These are phyloP conservation scores for Caryopteris hybrid DNA, from an alignment of 305 asterid genomes.

Conservation along the genomic window DNA sequence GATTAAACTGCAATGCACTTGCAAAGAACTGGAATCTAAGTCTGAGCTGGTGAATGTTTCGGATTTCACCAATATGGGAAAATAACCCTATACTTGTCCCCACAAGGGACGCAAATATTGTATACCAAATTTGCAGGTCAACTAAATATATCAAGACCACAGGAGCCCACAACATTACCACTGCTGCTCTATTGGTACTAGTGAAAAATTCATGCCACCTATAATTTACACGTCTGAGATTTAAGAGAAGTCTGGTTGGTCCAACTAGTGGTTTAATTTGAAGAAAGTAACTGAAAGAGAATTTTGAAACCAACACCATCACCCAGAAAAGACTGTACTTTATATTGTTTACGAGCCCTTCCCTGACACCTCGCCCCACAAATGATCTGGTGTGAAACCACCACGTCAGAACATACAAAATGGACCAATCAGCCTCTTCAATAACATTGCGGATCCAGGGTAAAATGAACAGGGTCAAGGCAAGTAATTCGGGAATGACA, in stretches of 20 bases:
- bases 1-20: slow-evolving; percentile 92
- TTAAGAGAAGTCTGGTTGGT: slow-evolving; percentile 69
- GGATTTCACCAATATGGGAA: slow-evolving; percentile 90
- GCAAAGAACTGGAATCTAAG: slow-evolving; percentile 94
- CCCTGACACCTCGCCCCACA: slow-evolving; percentile 91
- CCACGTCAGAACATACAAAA: slow-evolving; percentile 64
- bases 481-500: slow-evolving; percentile 73
- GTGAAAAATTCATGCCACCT: slow-evolving; percentile 87
- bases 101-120: slow-evolving; percentile 55
- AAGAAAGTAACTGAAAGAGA: slow-evolving; percentile 72
- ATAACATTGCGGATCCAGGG: slow-evolving; percentile 83
- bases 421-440: slow-evolving; percentile 64
- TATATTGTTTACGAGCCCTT: slow-evolving; percentile 75
- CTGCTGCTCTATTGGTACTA: slow-evolving; percentile 71
- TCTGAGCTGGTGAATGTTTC: slow-evolving; percentile 72
- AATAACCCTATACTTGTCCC: slow-evolving; percentile 71
- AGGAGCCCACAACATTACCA: slow-evolving; percentile 83
- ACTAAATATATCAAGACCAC: slow-evolving; percentile 76
- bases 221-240: slow-evolving; percentile 34
- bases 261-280: slow-evolving; percentile 89
- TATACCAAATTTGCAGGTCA: slow-evolving; percentile 86
- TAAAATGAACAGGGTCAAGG: slow-evolving; percentile 58
- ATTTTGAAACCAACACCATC: slow-evolving; percentile 58
- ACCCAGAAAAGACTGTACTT: slow-evolving; percentile 81
- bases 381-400: slow-evolving; percentile 77